Percentiles rank a stretch among this genome's conserved stretches.
These are phyloP conservation scores for Talaromyces sp. DNA, from an alignment of 2,329 filamentous ascomycete genomes.

Conservation along the genomic window DNA sequence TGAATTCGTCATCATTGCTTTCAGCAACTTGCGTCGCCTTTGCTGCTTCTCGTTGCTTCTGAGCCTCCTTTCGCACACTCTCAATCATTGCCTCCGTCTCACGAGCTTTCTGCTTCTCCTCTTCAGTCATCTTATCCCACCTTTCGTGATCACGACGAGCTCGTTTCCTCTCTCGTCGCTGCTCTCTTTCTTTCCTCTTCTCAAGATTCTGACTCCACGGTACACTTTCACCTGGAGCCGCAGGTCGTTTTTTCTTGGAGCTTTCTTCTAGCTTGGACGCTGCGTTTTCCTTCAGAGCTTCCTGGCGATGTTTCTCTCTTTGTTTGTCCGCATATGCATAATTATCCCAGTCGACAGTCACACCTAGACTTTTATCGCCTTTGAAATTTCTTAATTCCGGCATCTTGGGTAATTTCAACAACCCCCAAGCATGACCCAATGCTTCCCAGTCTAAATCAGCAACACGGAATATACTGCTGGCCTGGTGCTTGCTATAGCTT, in stretches of 20 bases:
- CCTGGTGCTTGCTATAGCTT: constrained; percentile 85
- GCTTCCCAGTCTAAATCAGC: constrained; percentile 79
- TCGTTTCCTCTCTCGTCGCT: constrained; percentile 60
- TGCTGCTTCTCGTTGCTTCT: constrained; percentile 21
- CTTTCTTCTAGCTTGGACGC: constrained; percentile 34
- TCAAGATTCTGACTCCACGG: constrained; percentile 71
- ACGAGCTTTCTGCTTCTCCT: constrained; percentile 58
- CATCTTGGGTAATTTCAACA: constrained; percentile 87
- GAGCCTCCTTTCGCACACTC: constrained; percentile 57
- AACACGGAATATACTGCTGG: constrained; percentile 82
- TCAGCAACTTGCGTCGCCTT: background rate
- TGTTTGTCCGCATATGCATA: constrained; percentile 68
- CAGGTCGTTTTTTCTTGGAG: constrained; percentile 47
- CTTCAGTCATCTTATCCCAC: constrained; percentile 62
- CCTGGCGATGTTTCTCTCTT: constrained; percentile 60
- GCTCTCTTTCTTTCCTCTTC: constrained; percentile 57
- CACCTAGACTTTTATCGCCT: constrained; percentile 58
- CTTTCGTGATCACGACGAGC: constrained; percentile 60
- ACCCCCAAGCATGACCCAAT: constrained; percentile 75
- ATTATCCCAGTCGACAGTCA: constrained; percentile 57
- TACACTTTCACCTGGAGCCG: constrained; percentile 55
- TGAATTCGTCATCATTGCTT: constrained; percentile 51
- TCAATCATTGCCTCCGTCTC: constrained; percentile 62
- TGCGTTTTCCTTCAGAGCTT: constrained; percentile 48
- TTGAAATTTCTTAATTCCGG: constrained; percentile 74